phyloP scores from a whole-genome alignment of 805 yeast species.

The Wickerhamiella occidentalis region DNA sequence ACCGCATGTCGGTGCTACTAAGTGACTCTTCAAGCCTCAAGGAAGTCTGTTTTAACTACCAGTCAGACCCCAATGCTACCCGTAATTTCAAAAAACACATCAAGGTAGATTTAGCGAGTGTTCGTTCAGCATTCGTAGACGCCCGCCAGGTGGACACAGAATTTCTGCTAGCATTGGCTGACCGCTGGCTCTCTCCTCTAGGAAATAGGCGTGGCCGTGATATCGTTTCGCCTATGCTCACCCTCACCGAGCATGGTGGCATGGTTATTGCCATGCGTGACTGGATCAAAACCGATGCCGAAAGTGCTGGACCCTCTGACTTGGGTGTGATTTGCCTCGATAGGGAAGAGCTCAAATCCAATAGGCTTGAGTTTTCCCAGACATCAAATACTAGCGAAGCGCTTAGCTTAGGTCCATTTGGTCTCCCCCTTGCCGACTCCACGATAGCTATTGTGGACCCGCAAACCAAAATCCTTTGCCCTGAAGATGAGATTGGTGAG shows the following conservation, averaged over 20 bases:
- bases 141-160: constrained; percentile 87
- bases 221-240: constrained; percentile 77
- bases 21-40: constrained; percentile 84
- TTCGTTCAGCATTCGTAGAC: constrained; percentile 82
- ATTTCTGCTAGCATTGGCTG: constrained; percentile 75
- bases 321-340: constrained; percentile 47
- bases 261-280: constrained; percentile 86
- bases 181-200: constrained; percentile 79
- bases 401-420: constrained; percentile 68
- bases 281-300: constrained; percentile 39
- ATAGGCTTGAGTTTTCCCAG: constrained; percentile 54
- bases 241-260: constrained; percentile 90
- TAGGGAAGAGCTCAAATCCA: constrained; percentile 58
- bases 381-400: constrained; percentile 37
- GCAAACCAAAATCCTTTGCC: constrained; percentile 64
- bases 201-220: constrained; percentile 69
- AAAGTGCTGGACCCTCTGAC: constrained; percentile 45
- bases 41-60: constrained; percentile 84
- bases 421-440: constrained; percentile 89
- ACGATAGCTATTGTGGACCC: constrained; percentile 91
- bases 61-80: constrained; percentile 74
- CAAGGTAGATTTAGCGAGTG: constrained; percentile 63
- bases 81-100: constrained; percentile 65
- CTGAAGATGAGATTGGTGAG: constrained; percentile 78
- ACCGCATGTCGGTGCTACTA: constrained; percentile 58